Percentiles rank a stretch among this genome's conserved stretches.
Conservation (phyloP, 345 rosid genomes). For the Pistacia atlantica region DNA sequence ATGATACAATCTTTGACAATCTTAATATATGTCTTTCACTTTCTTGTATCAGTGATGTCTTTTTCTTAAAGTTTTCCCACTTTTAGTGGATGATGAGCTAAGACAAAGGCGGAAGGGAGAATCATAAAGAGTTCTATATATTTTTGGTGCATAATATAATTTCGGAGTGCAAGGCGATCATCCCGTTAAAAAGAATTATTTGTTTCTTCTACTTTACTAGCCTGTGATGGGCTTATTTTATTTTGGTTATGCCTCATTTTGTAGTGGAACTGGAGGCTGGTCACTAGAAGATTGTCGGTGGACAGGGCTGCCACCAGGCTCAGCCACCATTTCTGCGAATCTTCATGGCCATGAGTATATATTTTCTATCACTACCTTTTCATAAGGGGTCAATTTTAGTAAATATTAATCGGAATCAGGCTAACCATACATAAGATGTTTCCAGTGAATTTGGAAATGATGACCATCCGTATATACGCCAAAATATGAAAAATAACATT, state of each 20-base stretch:
- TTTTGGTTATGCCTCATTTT: background rate
- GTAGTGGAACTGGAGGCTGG: background rate
- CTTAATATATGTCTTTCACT: background rate
- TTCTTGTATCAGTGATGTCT: background rate
- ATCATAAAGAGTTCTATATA: background rate
- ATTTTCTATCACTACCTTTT: no score
- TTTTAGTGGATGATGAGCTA: constrained; percentile 23
- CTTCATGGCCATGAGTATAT: background rate
- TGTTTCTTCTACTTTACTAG: background rate
- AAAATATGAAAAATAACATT: background rate
- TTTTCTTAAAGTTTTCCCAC: constrained; percentile 20
- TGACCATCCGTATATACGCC: background rate
- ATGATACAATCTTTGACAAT: background rate
- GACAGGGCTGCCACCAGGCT: background rate
- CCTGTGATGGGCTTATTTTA: background rate
- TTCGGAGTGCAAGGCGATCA: constrained; percentile 11
- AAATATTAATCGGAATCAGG: no score
- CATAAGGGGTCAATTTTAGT: background rate
- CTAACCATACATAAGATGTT: no score
- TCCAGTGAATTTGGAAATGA: no score
- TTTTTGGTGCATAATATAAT: constrained; percentile 19
- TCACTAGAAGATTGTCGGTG: background rate
- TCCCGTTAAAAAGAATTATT: constrained; percentile 1
- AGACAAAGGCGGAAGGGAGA: constrained; percentile 10
- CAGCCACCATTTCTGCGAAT: background rate